These are phyloP conservation scores for Olyra latifolia DNA, from an alignment of 176 grass and related monocot species.

Conservation along the genomic window DNA sequence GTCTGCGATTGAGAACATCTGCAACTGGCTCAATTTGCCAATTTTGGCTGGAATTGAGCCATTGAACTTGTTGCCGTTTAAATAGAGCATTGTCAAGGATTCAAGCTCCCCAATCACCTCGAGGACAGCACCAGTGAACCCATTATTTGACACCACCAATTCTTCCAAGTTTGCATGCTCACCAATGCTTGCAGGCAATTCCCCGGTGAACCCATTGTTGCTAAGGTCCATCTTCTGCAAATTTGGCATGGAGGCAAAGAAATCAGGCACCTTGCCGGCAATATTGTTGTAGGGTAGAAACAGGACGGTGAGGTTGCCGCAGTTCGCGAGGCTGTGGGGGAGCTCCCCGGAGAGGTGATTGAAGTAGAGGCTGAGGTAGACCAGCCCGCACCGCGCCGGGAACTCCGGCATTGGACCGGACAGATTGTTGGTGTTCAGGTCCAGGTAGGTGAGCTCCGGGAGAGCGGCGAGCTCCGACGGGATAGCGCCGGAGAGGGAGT, in stretches of 20 bases:
- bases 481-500: conserved; percentile 38
- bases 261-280: conserved; percentile 34
- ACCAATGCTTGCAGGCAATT: conserved; percentile 31
- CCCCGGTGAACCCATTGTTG: conserved; percentile 30
- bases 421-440: conserved; percentile 43
- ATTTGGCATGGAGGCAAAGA: conserved; percentile 30
- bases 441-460: conserved; percentile 46
- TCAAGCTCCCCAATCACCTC: conserved; percentile 28
- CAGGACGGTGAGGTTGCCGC: conserved; percentile 37
- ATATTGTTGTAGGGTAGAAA: conserved; percentile 31
- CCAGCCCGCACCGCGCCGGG: conserved; percentile 21
- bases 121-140: conserved; percentile 25
- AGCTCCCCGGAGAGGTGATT: conserved; percentile 43
- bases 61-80: conserved; percentile 40
- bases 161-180: conserved; percentile 23
- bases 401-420: conserved; percentile 40
- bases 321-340: conserved; percentile 41
- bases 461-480: conserved; percentile 31
- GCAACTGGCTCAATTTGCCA: conserved; percentile 24
- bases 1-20: conserved; percentile 15
- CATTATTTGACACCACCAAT: conserved; percentile 33
- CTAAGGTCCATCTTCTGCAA: conserved; percentile 36
- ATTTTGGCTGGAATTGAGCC: conserved; percentile 33
- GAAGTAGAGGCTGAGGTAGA: conserved; percentile 33
- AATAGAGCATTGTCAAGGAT: conserved; percentile 30